Base-by-base conservation (phyloP, 2,329 filamentous ascomycete species). In the Chrysoporthe deuterocubensis region DNA sequence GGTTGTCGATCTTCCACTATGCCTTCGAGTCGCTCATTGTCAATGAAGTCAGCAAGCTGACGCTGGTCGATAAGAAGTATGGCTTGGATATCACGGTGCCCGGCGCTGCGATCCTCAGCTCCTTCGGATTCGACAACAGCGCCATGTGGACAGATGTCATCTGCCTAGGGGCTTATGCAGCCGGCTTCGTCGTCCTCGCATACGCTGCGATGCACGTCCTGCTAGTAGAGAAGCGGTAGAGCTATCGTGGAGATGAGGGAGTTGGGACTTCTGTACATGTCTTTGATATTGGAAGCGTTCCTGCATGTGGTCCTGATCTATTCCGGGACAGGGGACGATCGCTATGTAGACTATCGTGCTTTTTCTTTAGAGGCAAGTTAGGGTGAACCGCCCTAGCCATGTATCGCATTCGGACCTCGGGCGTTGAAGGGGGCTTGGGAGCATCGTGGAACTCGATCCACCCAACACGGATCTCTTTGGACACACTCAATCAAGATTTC, bases 1-100 rank as follows among this genome's bases (percentile, higher is more conserved):
- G 87, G 81, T 82, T 99, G 9, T 97, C 94, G 1, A 99, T 99
- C 71, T 99, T 99, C 86, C 96, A 99, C 78, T 99, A 97, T 76
- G 95, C 91, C 5, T 98, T 98, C 74, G 96, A 99, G 83, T 92
- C 93, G 1, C 86, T 99, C 16, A 97, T 98, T 71, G 96, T 99
- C 73, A 99, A 98, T 76, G 96, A 99, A 81, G 96, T 97, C 59
- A 90, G 93, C 37, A 93, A 93, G 74, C 84, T 99, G 56, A 95
- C 92, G 0, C 86, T 99, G 37, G 88, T 96, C 54, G 96, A 99
- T 78, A 91, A 96, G 79, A 96, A 98, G 80, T 97, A 97, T 72
- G 96, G 96, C 6, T 87, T 99, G 5, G 94, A 98, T 75, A 99
- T 99, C 71, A 95, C 96, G 64, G 94, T 99, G 0, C 96, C 96